Conservation (phyloP, 331 rosid species). For the Saraca asoca region DNA sequence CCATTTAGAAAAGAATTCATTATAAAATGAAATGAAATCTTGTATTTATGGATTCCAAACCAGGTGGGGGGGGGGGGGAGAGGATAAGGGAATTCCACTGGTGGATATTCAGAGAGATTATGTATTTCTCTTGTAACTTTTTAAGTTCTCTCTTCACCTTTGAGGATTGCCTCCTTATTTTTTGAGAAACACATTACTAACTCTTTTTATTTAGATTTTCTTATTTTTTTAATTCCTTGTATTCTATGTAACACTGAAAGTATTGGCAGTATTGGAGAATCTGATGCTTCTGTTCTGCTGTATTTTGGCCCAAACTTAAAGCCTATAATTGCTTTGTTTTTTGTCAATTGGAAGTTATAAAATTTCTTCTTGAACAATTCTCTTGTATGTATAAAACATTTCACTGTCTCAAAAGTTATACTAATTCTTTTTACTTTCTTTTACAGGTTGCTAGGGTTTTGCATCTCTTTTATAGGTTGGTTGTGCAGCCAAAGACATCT, state of each 20-base stretch:
- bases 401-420: conserved; percentile 23
- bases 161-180: not conserved
- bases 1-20: no score
- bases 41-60: no score
- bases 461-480: conserved; percentile 88
- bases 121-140: not conserved
- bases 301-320: conserved; percentile 16
- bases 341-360: not conserved
- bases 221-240: not conserved
- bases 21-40: no score
- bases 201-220: conserved; percentile 7
- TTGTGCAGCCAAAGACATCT: conserved; percentile 83
- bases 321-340: conserved; percentile 11
- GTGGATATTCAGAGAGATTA: not conserved
- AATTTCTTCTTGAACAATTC: not conserved
- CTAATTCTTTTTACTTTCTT: conserved; percentile 33
- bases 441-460: conserved; percentile 89
- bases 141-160: not conserved
- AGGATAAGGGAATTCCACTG: not conserved
- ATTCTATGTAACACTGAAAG: conserved; percentile 9
- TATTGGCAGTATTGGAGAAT: not conserved
- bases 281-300: not conserved
- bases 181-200: conserved; percentile 3
- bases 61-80: no score
- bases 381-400: conserved; percentile 17